phyloP scores from a whole-genome alignment of 345 rosid genomes.

The Heritiera littoralis region DNA sequence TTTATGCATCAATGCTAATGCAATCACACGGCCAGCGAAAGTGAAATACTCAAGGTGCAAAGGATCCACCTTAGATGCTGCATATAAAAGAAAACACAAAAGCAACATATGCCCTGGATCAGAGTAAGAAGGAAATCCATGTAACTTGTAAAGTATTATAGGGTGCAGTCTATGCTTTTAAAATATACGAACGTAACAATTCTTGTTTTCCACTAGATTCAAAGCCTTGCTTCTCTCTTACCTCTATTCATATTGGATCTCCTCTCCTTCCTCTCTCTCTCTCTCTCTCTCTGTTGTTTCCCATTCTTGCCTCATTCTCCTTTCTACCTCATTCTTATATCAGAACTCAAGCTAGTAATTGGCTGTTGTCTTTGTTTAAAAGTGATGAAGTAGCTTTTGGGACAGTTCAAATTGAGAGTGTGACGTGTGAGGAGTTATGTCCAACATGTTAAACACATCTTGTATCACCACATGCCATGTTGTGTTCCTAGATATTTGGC shows the following conservation, averaged over 20 bases:
- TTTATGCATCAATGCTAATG: conserved; percentile 86
- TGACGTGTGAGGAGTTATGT: not conserved
- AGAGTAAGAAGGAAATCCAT: conserved; percentile 1
- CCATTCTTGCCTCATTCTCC: not conserved
- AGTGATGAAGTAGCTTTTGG: not conserved
- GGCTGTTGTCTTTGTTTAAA: not conserved
- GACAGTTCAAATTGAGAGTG: not conserved
- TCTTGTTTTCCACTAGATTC: not conserved
- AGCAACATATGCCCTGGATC: not conserved
- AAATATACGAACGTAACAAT: not conserved
- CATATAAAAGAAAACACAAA: conserved; percentile 29
- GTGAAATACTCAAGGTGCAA: conserved; percentile 78
- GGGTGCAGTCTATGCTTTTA: not conserved
- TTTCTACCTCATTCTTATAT: not conserved
- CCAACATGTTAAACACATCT: not conserved
- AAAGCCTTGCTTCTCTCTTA: not conserved
- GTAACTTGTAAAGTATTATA: not conserved
- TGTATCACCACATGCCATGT: not conserved
- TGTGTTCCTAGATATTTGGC: not conserved
- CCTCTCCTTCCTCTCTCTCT: not conserved
- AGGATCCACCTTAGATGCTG: conserved; percentile 92
- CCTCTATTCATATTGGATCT: not conserved
- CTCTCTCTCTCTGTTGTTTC: not conserved
- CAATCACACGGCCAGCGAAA: conserved; percentile 88
- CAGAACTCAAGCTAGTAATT: not conserved